These are phyloP conservation scores for Penicillium herquei DNA, from an alignment of 495 filamentous ascomycete species.

Conservation along the genomic window DNA sequence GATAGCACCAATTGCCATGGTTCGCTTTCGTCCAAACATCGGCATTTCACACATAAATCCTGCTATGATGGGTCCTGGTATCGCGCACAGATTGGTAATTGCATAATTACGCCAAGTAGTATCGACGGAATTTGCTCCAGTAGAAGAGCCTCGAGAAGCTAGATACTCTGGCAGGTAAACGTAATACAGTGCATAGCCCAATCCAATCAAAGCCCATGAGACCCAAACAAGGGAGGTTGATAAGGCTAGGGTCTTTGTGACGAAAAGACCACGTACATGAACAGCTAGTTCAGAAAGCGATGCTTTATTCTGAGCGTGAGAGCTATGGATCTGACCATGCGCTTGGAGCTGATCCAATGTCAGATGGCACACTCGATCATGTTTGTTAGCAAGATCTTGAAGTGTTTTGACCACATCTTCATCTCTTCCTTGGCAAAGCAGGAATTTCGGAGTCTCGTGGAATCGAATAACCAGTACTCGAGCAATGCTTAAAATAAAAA, in stretches of 20 bases:
- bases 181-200: conserved; percentile 33
- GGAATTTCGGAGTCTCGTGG: conserved; percentile 19
- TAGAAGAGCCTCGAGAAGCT: conserved; percentile 28
- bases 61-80: conserved; percentile 40
- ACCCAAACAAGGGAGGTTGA: conserved; percentile 33
- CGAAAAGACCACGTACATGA: conserved; percentile 13
- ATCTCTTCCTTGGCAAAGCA: conserved; percentile 18
- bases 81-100: conserved; percentile 40
- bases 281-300: conserved; percentile 14
- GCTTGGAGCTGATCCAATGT: conserved; percentile 16
- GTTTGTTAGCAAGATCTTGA: conserved; percentile 13
- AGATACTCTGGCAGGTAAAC: conserved; percentile 39
- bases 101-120: conserved; percentile 44
- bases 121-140: conserved; percentile 27
- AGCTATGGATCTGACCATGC: conserved; percentile 10
- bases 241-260: conserved; percentile 16
- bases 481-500: conserved; percentile 16
- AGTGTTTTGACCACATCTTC: conserved; percentile 14
- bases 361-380: conserved; percentile 10
- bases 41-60: conserved; percentile 33
- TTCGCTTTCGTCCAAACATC: conserved; percentile 34
- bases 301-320: conserved; percentile 8
- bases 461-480: conserved; percentile 20
- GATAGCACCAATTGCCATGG: conserved; percentile 37
- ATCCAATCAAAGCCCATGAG: conserved; percentile 40